Base-by-base conservation (phyloP, 768 basidiomycete genomes). In the Auriculariales sp. region DNA sequence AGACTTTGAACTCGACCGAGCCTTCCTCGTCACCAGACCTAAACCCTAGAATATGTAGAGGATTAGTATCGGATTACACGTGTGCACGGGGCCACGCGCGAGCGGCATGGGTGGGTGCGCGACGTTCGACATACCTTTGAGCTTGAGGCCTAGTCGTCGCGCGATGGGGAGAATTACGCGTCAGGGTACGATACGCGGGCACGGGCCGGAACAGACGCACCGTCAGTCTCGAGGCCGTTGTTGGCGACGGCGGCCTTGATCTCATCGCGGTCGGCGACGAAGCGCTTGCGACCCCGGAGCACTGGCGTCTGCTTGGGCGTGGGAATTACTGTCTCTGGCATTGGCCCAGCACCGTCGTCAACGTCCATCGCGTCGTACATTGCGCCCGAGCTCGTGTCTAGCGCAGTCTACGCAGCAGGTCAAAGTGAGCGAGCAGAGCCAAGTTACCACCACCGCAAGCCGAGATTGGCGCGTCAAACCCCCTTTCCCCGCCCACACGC, bases 1-100 rank as follows among this genome's bases (percentile, higher is more conserved):
- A 59, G 35, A 62, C 62, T 11, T 57, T 57, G 28, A 79, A 64
- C 48, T 78, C 71, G n/a, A 83, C 62, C n/a, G 72, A 68, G 14
- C 78, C 79, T 54, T 82, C 80, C 46, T 82, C 80, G 25, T 81
- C 79, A 25, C 79, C 79, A 24, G 68, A 39, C 27, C 64, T 59
- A n/a, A 79, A 58, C 47, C 61, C 80, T 83, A 57, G 11, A 6
- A 48, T 14, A 15, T n/a, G n/a, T n/a, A n/a, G n/a, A n/a, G n/a
- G n/a, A n/a, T n/a, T n/a, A n/a, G n/a, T n/a, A n/a, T n/a, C n/a
- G n/a, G 39, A 9, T 11, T 39, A 19, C n/a, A 11, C 12, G 36
- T 11, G n/a, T n/a, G n/a, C 36, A 19, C 35, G 15, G 35, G n/a
- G 15, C n/a, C 35, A 15, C n/a, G n/a, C 35, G 22, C 35, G 39